These are phyloP conservation scores for Aspergillus fischeri DNA, from an alignment of 2,329 filamentous ascomycete genomes.

Conservation along the genomic window DNA sequence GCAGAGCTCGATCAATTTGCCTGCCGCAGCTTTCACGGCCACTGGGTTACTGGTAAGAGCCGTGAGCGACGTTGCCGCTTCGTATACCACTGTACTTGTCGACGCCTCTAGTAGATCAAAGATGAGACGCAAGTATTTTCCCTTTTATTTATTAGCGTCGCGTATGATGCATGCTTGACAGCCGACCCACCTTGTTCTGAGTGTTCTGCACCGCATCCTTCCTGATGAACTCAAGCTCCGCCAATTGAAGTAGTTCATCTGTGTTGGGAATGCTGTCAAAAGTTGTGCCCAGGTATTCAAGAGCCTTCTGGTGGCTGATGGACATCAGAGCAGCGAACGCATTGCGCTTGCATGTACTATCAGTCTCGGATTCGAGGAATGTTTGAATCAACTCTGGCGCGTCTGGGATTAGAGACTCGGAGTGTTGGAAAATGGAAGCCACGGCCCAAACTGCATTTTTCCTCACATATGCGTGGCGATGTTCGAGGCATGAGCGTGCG, in stretches of 20 bases:
- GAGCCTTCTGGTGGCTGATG: conserved; percentile 89
- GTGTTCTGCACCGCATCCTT: conserved; percentile 95
- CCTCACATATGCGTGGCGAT: conserved; percentile 94
- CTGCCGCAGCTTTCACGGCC: conserved; percentile 91
- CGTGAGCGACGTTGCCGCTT: conserved; percentile 91
- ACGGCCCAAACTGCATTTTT: conserved; percentile 98
- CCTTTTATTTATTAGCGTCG: conserved; percentile 48
- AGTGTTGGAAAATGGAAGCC: conserved; percentile 86
- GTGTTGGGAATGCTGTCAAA: conserved; percentile 94
- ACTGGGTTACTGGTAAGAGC: conserved; percentile 94
- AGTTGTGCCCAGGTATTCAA: conserved; percentile 80
- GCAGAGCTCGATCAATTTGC: conserved; percentile 93
- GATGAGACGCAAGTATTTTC: conserved; percentile 86
- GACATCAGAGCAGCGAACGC: conserved; percentile 86
- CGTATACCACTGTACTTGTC: conserved; percentile 92
- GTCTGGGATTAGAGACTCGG: conserved; percentile 87
- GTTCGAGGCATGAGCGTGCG: conserved; percentile 85
- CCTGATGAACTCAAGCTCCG: conserved; percentile 93
- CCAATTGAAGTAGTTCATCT: conserved; percentile 87
- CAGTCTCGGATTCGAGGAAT: conserved; percentile 87
- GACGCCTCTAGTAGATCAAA: conserved; percentile 93
- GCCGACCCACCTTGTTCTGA: conserved; percentile 73
- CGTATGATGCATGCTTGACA: neutral
- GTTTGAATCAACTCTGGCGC: conserved; percentile 85
- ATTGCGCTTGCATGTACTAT: conserved; percentile 96